These are phyloP conservation scores for Protomyces inundatus DNA, from an alignment of 1,139 yeast genomes.

Conservation along the genomic window DNA sequence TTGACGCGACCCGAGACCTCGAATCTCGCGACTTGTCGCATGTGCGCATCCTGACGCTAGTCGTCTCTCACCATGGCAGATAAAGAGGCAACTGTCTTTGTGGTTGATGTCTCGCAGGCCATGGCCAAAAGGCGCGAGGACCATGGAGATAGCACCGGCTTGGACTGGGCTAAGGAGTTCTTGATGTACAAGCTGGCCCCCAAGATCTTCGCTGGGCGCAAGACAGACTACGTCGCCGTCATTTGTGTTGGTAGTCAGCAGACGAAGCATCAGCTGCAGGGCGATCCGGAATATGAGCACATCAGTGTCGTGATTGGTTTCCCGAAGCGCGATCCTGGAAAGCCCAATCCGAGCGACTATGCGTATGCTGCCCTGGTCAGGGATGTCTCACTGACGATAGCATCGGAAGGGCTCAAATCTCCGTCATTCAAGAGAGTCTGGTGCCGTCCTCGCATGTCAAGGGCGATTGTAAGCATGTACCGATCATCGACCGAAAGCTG, in stretches of 20 bases:
- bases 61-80: slow-evolving; percentile 25
- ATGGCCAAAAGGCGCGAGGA: slow-evolving; percentile 42
- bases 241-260: slow-evolving; percentile 43
- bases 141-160: slow-evolving; percentile 35
- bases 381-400: not conserved
- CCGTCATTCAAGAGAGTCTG: slow-evolving; percentile 33
- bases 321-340: slow-evolving; percentile 2
- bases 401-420: not conserved
- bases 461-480: slow-evolving; percentile 34
- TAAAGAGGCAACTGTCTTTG: slow-evolving; percentile 44
- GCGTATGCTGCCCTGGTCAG: not conserved
- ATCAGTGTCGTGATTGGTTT: slow-evolving; percentile 6
- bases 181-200: slow-evolving; percentile 45
- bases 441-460: slow-evolving; percentile 36
- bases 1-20: too few species aligned
- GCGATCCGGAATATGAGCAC: slow-evolving; percentile 2
- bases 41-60: too few species aligned
- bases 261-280: slow-evolving; percentile 16
- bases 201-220: slow-evolving; percentile 49
- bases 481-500: not conserved
- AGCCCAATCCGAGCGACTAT: not conserved
- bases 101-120: slow-evolving; percentile 49
- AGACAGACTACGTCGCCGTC: slow-evolving; percentile 53
- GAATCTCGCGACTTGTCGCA: too few species aligned
- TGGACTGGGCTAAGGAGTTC: slow-evolving; percentile 44